These are phyloP conservation scores for Hibiscus trionum DNA, from an alignment of 345 rosid species.

Conservation along the genomic window DNA sequence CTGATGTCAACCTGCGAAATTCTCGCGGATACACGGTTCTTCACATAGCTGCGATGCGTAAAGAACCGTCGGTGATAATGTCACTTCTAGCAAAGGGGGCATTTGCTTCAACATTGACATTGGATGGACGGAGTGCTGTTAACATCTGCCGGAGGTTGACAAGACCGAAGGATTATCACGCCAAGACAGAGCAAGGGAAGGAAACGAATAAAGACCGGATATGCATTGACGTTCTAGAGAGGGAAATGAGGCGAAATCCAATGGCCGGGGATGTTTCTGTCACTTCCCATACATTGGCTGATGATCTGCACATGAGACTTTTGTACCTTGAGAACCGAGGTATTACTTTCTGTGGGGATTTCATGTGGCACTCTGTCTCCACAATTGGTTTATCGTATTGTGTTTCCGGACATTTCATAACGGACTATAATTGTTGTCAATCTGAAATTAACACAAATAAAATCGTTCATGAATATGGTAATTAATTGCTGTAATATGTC, in stretches of 20 bases:
- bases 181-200: constrained; percentile 63
- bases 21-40: constrained; percentile 79
- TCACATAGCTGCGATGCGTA: constrained; percentile 84
- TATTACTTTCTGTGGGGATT: constrained; percentile 18
- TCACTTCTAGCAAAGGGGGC: constrained; percentile 70
- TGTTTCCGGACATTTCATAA: neutral
- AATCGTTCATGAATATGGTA: neutral
- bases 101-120: constrained; percentile 53
- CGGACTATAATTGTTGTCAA: neutral
- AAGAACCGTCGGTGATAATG: constrained; percentile 65
- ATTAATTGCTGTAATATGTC: neutral
- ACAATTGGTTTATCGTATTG: neutral
- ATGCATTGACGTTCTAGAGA: constrained; percentile 77
- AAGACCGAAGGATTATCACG: constrained; percentile 78
- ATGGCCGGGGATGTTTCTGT: constrained; percentile 42
- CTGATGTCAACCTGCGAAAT: constrained; percentile 67
- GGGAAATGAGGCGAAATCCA: constrained; percentile 79
- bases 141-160: constrained; percentile 75
- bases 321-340: constrained; percentile 95
- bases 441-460: neutral
- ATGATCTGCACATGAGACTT: constrained; percentile 84
- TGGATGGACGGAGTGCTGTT: constrained; percentile 77
- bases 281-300: constrained; percentile 43
- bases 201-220: constrained; percentile 69
- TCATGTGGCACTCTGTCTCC: neutral